Evolutionary conservation across 2,329 filamentous ascomycete genomes (phyloP), one percentile per base, ranked within the genome.

Genomic region (Fusarium sp.): DNA sequence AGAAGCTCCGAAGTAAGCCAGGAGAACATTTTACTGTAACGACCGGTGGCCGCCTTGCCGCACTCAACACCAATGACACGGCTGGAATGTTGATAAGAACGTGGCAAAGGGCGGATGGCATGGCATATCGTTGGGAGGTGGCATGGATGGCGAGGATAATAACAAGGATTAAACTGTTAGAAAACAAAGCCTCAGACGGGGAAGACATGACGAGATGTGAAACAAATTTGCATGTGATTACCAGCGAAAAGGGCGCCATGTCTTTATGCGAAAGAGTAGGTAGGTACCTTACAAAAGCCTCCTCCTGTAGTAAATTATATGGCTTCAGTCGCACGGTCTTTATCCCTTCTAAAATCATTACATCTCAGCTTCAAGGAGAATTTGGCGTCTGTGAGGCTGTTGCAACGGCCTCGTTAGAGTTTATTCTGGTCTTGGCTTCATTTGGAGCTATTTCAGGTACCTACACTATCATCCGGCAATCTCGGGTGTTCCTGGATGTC

Each of bases 161-260:
- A 38, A 36, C 64, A 66, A 44, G 67, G 55, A 65, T 33, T 33
- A 33, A 33, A 49, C 16, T 38, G 2, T 38, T n/a, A 44, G 46
- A 31, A 27, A 51, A 27, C 46, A 68, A 63, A 62, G 44, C 38
- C 44, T 66, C 44, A 62, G 51, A 60, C 55, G 61, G 14, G 31
- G 51, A 56, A 33, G 56, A 61, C 57, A 75, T 77, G 70, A 74
- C 59, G 62, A 64, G 46, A 69, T 62, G 60, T 70, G 71, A 72
- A 72, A 73, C 73, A 75, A 20, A 63, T 77, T 77, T 75, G 56
- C 75, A 77, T 77, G 75, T 77, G 75, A 77, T 69, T 60, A 57
- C 61, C 66, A 61, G 59, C 57, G 58, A 66, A 57, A 31, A 55
- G 44, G 12, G 46, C 61, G 62, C 70, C 22, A 56, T 42, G 42